These are phyloP conservation scores for Eutypa lata DNA, from an alignment of 2,329 filamentous ascomycete species.

Conservation along the genomic window DNA sequence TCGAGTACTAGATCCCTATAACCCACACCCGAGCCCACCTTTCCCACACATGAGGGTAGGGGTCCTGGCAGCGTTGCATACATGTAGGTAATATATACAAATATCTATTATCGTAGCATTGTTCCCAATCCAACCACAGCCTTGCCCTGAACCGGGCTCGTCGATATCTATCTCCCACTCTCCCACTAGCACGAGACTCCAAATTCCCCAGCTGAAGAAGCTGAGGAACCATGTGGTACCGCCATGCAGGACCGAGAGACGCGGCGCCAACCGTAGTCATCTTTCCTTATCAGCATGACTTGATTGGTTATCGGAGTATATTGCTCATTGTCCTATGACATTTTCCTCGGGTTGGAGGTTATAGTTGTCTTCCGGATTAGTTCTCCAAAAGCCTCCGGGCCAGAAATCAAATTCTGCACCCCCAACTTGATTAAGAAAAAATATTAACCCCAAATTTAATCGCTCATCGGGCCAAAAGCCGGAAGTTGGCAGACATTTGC, in stretches of 20 bases:
- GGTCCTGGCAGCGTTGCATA: background rate
- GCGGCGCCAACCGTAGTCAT: background rate
- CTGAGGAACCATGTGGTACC: background rate
- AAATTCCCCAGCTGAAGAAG: background rate
- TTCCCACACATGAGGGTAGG: background rate
- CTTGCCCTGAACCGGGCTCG: background rate
- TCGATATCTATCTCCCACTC: background rate
- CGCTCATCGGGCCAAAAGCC: too few species aligned
- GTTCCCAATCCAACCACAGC: background rate
- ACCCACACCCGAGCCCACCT: background rate
- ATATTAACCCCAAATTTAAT: too few species aligned
- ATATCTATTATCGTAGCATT: background rate
- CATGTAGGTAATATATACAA: background rate
- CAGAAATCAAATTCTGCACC: too few species aligned
- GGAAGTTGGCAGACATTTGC: too few species aligned
- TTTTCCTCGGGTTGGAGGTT: background rate
- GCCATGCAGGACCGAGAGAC: background rate
- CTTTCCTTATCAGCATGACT: background rate
- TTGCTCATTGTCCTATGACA: background rate
- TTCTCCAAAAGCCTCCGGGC: too few species aligned
- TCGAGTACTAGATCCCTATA: background rate
- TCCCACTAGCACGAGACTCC: background rate
- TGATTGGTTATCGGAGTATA: background rate
- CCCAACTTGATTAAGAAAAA: too few species aligned
- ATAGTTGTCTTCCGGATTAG: background rate